These are phyloP conservation scores for Pythium rhizo-oryzae DNA, from an alignment of 352 stramenopile genomes.

Conservation along the genomic window DNA sequence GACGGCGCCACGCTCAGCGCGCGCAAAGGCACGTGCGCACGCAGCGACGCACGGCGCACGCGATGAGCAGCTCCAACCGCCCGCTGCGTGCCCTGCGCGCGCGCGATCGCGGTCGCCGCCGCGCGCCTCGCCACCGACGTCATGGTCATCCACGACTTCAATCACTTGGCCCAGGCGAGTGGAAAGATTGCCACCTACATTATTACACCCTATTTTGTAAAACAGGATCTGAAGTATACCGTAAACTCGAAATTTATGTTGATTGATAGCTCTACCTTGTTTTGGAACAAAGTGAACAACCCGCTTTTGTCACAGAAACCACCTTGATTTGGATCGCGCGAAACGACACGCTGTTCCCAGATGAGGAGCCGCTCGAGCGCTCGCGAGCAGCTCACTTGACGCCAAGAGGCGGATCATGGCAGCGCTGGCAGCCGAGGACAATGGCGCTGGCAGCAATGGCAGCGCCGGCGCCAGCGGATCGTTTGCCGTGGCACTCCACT, in stretches of 20 bases:
- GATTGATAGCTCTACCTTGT: too few relatives aligned
- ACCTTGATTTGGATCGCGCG: constrained; percentile 4
- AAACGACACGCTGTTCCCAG: constrained; percentile 13
- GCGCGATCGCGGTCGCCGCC: background rate
- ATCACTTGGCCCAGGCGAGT: background rate
- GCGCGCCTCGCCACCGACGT: background rate
- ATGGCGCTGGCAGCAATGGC: background rate
- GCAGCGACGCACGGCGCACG: background rate
- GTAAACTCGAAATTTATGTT: too few relatives aligned
- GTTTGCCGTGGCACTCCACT: constrained; percentile 44
- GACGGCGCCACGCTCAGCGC: constrained; percentile 6
- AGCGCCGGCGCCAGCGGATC: background rate
- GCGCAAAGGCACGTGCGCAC: background rate
- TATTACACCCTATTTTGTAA: too few relatives aligned
- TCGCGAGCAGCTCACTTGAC: background rate
- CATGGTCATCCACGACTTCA: constrained; percentile 6
- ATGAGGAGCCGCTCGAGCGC: too few relatives aligned
- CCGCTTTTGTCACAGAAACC: background rate
- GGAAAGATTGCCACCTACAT: background rate
- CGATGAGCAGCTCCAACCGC: background rate
- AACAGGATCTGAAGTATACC: background rate
- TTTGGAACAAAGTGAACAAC: too few relatives aligned
- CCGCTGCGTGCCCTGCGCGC: background rate
- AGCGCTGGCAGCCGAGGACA: background rate
- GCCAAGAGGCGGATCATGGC: background rate